These are phyloP conservation scores for Polychytrium aggregatum DNA, from an alignment of 192 early-diverging fungal species.

Conservation along the genomic window DNA sequence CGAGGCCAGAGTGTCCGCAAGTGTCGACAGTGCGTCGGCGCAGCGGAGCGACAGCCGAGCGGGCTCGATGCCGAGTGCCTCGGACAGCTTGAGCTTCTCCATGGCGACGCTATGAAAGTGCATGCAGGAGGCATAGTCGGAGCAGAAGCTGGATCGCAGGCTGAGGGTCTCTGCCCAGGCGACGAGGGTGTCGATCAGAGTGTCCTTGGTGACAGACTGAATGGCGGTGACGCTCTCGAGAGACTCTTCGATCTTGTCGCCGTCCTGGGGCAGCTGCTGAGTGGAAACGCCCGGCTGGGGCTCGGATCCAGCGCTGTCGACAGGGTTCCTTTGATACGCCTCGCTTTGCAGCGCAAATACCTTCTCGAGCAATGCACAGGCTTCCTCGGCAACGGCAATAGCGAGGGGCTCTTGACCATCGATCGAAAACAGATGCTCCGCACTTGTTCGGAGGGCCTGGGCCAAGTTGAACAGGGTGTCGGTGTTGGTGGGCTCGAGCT, in stretches of 20 bases:
- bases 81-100: background rate
- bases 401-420: constrained; percentile 28
- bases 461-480: constrained; percentile 60
- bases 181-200: constrained; percentile 29
- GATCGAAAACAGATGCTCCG: constrained; percentile 40
- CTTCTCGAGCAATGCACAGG: constrained; percentile 13
- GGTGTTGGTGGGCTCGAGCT: constrained; percentile 36
- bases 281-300: background rate
- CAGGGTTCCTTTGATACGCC: constrained; percentile 1
- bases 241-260: constrained; percentile 6
- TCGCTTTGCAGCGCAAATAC: constrained; percentile 9
- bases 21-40: constrained; percentile 15
- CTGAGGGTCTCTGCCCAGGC: constrained; percentile 20
- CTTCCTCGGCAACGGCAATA: constrained; percentile 21
- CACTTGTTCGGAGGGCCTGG: constrained; percentile 46
- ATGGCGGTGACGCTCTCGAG: constrained; percentile 1
- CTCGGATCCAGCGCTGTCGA: background rate
- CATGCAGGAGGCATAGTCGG: constrained; percentile 6
- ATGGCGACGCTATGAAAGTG: constrained; percentile 4
- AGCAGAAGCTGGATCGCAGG: constrained; percentile 8
- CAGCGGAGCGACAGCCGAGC: constrained; percentile 9
- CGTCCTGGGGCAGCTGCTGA: background rate
- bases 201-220: constrained; percentile 6
- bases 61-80: constrained; percentile 2
- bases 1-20: constrained; percentile 9